These are phyloP conservation scores for Kluyveromyces sp. DNA, from an alignment of 1,139 yeast genomes.

Conservation along the genomic window DNA sequence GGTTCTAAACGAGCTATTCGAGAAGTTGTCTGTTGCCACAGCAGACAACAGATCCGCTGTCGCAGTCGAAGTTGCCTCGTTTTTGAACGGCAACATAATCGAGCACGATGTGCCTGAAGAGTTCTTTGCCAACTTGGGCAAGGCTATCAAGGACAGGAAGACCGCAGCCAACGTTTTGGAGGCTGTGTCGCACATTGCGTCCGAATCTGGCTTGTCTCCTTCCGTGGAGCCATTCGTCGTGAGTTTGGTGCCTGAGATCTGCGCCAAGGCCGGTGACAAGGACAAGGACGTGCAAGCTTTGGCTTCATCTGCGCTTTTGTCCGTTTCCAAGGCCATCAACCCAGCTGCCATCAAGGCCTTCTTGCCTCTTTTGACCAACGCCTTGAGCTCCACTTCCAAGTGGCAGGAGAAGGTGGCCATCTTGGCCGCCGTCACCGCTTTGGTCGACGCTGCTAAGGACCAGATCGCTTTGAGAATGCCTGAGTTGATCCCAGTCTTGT, in stretches of 20 bases:
- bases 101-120: constrained; percentile 96
- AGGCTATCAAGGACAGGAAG: constrained; percentile 77
- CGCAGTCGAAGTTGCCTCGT: constrained; percentile 84
- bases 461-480: constrained; percentile 99
- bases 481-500: constrained; percentile 94
- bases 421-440: constrained; percentile 72
- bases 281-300: constrained; percentile 62
- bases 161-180: constrained; percentile 70
- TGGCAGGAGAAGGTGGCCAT: constrained; percentile 98
- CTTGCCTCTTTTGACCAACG: constrained; percentile 69
- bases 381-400: constrained; percentile 72
- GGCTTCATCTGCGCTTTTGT: constrained; percentile 67
- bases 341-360: constrained; percentile 90
- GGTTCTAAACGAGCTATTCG: constrained; percentile 90
- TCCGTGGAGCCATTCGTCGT: constrained; percentile 94
- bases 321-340: constrained; percentile 75
- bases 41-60: constrained; percentile 78
- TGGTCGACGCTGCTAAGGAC: constrained; percentile 91
- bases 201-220: constrained; percentile 72
- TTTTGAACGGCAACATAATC: constrained; percentile 93
- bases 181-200: constrained; percentile 81
- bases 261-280: constrained; percentile 87
- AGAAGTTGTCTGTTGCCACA: constrained; percentile 84
- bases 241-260: constrained; percentile 59
- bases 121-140: constrained; percentile 72